phyloP scores from a whole-genome alignment of 306 rosid species.

The Fragaria nilgerrensis region DNA sequence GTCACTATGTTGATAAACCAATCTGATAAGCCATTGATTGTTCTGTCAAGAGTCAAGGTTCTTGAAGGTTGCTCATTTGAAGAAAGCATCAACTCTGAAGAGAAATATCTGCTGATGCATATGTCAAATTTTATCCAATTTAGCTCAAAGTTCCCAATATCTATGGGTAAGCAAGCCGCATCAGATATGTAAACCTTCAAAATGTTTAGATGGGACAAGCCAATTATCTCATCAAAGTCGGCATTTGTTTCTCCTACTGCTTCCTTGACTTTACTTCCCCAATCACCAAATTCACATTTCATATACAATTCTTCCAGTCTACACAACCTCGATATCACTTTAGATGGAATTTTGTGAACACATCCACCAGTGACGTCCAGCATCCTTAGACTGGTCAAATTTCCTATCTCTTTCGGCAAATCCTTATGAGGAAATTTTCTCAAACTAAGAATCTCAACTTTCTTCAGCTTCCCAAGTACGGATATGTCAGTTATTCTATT shows the following conservation, averaged over 20 bases:
- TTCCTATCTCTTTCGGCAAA: conserved; percentile 1
- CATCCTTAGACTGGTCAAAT: background rate
- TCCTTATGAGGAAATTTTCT: background rate
- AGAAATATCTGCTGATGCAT: background rate
- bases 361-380: background rate
- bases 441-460: conserved; percentile 9
- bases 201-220: background rate
- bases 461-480: background rate
- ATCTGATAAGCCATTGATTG: background rate
- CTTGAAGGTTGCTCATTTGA: background rate
- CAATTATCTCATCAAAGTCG: background rate
- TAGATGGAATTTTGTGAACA: background rate
- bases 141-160: background rate
- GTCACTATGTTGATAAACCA: background rate
- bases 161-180: background rate
- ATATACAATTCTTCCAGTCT: background rate
- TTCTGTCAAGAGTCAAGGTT: background rate
- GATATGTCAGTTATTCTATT: background rate
- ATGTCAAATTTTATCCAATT: background rate
- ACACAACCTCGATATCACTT: background rate
- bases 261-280: background rate
- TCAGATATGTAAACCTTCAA: background rate
- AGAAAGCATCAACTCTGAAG: background rate
- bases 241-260: background rate
- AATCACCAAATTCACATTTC: background rate